Evolutionary conservation across 495 filamentous ascomycete species (phyloP).

Genomic region (Daldinia grandis): DNA sequence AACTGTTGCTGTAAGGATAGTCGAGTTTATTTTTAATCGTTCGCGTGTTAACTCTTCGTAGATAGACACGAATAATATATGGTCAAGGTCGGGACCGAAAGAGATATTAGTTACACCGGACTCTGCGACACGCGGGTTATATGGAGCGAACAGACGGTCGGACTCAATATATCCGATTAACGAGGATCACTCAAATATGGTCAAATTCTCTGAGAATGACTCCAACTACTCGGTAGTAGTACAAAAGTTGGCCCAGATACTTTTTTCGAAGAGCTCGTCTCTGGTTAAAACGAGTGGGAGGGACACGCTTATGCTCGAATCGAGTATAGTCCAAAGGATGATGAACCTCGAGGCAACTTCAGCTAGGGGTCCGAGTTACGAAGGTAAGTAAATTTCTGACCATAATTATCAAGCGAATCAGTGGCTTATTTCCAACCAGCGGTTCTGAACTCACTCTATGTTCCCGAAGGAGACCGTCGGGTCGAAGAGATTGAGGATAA

Average conservation of each 20-base stretch:
- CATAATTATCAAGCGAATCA: too few relatives aligned
- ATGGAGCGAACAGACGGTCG: not conserved
- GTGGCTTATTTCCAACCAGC: not conserved
- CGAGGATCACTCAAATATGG: constrained; percentile 34
- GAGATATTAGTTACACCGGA: constrained; percentile 33
- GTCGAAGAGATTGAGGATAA: constrained; percentile 11
- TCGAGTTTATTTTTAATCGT: not conserved
- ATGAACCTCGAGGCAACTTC: not conserved
- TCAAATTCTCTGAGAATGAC: constrained; percentile 26
- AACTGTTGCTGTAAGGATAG: constrained; percentile 11
- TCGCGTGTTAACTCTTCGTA: constrained; percentile 7
- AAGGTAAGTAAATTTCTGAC: not conserved
- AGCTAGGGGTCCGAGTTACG: not conserved
- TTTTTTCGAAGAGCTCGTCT: not conserved
- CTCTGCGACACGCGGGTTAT: constrained; percentile 31
- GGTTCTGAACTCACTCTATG: constrained; percentile 1
- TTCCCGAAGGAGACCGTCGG: constrained; percentile 1
- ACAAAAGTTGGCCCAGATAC: constrained; percentile 1
- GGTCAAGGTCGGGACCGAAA: constrained; percentile 9
- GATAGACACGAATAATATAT: constrained; percentile 6
- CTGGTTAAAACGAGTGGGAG: not conserved
- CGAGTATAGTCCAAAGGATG: not conserved
- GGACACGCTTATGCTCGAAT: not conserved
- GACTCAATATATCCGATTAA: constrained; percentile 25
- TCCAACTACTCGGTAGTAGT: not conserved